These are phyloP conservation scores for Fusarium lyarnte DNA, from an alignment of 2,329 filamentous ascomycete genomes.

Conservation along the genomic window DNA sequence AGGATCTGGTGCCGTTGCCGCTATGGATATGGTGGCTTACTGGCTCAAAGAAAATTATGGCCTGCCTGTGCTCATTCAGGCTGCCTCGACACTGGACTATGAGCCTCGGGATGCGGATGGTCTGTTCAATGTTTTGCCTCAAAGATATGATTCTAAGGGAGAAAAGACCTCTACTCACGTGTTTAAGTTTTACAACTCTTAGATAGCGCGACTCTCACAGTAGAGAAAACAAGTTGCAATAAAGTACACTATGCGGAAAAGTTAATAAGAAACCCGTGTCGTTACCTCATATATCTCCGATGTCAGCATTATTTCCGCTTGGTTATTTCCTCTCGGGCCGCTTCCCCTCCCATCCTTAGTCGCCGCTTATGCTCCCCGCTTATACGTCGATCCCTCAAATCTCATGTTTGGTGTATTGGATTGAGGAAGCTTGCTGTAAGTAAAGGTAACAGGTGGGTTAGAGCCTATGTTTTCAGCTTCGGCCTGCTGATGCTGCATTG, in stretches of 20 bases:
- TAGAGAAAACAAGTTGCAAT: too few species aligned
- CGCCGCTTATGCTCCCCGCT: neutral
- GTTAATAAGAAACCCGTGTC: neutral
- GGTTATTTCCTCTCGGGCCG: neutral
- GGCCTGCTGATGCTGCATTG: fast-evolving
- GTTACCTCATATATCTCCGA: neutral
- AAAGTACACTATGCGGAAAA: too few species aligned
- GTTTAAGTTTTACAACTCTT: neutral
- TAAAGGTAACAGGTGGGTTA: neutral
- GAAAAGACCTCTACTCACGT: neutral
- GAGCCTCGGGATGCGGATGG: neutral
- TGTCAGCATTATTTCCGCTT: neutral
- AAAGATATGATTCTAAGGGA: neutral
- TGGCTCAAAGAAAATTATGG: neutral
- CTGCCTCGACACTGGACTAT: neutral
- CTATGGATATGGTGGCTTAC: neutral
- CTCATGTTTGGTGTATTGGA: fast-evolving
- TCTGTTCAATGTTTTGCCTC: neutral
- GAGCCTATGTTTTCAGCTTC: fast-evolving
- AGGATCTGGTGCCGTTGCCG: neutral
- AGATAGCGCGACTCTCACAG: fast-evolving
- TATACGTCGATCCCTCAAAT: neutral
- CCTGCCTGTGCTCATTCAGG: neutral
- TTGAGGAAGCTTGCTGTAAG: neutral
- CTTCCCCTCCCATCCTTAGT: neutral